Evolutionary conservation across 192 early-diverging fungal genomes (phyloP), one percentile per base, ranked within the genome.

Genomic region (Coemansia sp.): DNA sequence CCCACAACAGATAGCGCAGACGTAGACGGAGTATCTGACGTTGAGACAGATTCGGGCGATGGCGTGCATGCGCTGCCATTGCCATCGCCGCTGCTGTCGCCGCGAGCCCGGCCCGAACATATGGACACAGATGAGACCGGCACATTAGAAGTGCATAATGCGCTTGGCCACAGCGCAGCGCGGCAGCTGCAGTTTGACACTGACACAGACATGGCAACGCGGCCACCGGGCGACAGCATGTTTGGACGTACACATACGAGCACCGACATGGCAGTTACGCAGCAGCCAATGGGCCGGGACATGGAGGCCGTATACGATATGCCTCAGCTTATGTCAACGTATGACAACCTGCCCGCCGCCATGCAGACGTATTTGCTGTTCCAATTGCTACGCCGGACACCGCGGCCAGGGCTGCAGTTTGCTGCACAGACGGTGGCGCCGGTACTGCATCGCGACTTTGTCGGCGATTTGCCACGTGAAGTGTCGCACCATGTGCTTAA

Each of bases 391-490:
- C 86, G 89, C 20, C 86, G 93, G 15, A 93, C 87, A 18, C 86
- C 91, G 7, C 85, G 88, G 3, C 80, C 88, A 3, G 88, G 90
- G 2, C 84, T 99, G 57, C 94, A 97, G 77, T 94, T 94, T 80
- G 88, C 95, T n/a, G 88, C 88, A 55, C 86, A 89, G 26, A 76
- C 94, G n/a, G 87, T 99, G 58, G 76, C 92, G 46, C 93, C 97
- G 2, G 87, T 89, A 14, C 83, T 98, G 65, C 92, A 94, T 64
- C 86, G 91, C 64, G 95, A 99, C 80, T 96, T 97, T 76, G 58
- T 99, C 7, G 85, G 83, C 15, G 79, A 81, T 7, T 71, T 93
- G 61, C 92, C 92, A 5, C 40, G 74, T 8, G 90, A 93, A 60
- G 70, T 90, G 20, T 68, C 84, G 28, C 84, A 89, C 50, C 88